Conservation (phyloP, 2,329 filamentous ascomycete genomes). For the Stenocarpella maydis region DNA sequence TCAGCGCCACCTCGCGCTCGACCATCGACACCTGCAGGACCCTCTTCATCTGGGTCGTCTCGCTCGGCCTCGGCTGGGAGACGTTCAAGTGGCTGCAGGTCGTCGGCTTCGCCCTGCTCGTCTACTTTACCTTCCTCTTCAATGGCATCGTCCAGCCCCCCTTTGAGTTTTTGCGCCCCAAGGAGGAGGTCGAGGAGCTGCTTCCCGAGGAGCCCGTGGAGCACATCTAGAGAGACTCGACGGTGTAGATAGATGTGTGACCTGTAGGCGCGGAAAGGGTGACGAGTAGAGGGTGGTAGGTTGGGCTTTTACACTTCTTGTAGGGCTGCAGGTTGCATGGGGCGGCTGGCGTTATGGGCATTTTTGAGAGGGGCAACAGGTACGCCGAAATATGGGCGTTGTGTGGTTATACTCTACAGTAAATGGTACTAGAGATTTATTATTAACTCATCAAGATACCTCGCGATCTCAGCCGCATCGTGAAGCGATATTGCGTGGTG, state of each 20-base stretch:
- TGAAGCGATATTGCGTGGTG: neutral
- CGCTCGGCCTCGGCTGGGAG: conserved; percentile 93
- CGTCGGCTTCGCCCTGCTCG: conserved; percentile 83
- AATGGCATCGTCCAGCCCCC: conserved; percentile 92
- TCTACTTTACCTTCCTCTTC: conserved; percentile 97
- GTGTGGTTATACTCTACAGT: neutral
- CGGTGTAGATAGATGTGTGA: neutral
- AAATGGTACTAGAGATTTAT: neutral
- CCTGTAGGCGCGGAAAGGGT: neutral
- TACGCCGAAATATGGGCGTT: conserved; percentile 7
- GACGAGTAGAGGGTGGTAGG: neutral
- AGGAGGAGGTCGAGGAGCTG: conserved; percentile 67
- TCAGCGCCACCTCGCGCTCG: conserved; percentile 91
- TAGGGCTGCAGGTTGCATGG: conserved; percentile 22
- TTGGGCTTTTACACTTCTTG: neutral
- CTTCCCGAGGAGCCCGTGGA: conserved; percentile 87
- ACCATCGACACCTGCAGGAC: conserved; percentile 98
- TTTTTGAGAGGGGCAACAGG: neutral
- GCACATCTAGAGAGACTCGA: conserved; percentile 53
- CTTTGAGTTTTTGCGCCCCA: conserved; percentile 69
- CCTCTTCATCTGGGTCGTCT: conserved; percentile 97
- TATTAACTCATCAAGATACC: too few species aligned
- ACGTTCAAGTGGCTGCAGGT: conserved; percentile 98
- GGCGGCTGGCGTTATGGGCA: conserved; percentile 22
- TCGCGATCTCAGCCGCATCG: too few species aligned